Evolutionary conservation across 345 rosid species (phyloP).

Genomic region (Citrus mangshanensis): DNA sequence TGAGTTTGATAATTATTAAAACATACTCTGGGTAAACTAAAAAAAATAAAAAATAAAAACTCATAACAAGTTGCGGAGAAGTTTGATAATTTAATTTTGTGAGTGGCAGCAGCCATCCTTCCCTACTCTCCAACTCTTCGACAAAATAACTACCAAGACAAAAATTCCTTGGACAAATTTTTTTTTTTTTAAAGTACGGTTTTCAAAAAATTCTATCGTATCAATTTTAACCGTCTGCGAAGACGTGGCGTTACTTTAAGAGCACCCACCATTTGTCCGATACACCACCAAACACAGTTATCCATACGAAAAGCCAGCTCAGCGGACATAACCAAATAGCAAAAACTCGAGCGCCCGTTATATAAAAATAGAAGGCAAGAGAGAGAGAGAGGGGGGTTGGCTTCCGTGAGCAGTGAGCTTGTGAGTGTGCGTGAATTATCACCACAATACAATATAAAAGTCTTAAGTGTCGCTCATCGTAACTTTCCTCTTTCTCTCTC

Average conservation of each 20-base stretch:
- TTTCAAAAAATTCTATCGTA: no score
- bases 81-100: no score
- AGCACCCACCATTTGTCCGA: background rate
- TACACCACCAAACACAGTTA: background rate
- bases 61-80: no score
- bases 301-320: background rate
- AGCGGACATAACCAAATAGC: background rate
- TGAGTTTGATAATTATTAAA: no score
- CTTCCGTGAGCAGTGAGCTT: background rate
- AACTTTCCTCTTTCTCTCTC: constrained; percentile 17
- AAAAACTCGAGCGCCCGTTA: constrained; percentile 28
- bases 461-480: background rate
- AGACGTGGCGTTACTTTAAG: background rate
- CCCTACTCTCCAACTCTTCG: no score
- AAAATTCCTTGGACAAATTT: no score
- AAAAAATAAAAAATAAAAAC: no score
- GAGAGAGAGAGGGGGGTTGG: background rate
- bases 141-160: no score
- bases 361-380: background rate
- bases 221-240: background rate
- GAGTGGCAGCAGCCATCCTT: no score
- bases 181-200: no score
- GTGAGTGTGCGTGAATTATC: no score
- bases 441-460: background rate
- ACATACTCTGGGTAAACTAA: no score